These are phyloP conservation scores for Cytospora paraplurivora DNA, from an alignment of 2,329 filamentous ascomycete species.

Conservation along the genomic window DNA sequence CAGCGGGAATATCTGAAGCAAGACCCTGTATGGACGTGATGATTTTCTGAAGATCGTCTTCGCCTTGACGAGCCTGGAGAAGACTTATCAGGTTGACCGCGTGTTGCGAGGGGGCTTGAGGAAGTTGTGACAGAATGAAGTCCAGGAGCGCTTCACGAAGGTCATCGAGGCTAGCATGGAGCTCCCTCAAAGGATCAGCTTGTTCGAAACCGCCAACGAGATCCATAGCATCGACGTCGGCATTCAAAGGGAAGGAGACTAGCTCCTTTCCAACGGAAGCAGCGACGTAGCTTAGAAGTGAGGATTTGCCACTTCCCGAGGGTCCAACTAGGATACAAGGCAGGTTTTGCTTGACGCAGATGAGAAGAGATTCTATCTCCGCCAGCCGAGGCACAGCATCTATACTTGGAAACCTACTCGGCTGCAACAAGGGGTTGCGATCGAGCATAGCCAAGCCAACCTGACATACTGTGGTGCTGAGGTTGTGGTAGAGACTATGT, in stretches of 20 bases:
- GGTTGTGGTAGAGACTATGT: conserved; percentile 72
- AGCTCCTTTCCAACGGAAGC: conserved; percentile 74
- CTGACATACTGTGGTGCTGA: conserved; percentile 68
- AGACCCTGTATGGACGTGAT: conserved; percentile 44
- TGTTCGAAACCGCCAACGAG: conserved; percentile 97
- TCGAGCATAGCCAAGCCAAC: conserved; percentile 74
- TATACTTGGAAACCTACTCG: conserved; percentile 53
- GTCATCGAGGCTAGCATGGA: conserved; percentile 59
- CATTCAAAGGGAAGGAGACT: conserved; percentile 85
- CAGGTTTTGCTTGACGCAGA: conserved; percentile 83
- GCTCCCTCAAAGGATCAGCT: conserved; percentile 75
- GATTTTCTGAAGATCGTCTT: conserved; percentile 45
- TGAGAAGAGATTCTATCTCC: conserved; percentile 81
- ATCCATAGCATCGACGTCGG: conserved; percentile 96
- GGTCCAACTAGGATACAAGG: conserved; percentile 87
- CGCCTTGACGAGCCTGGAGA: conserved; percentile 47
- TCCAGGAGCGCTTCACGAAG: conserved; percentile 47
- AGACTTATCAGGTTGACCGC: conserved; percentile 52
- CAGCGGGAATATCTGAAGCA: conserved; percentile 44
- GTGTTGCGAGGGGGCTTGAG: conserved; percentile 32
- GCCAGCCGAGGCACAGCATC: conserved; percentile 60
- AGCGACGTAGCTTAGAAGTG: conserved; percentile 78
- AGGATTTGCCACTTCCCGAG: conserved; percentile 85
- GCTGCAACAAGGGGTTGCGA: conserved; percentile 59
- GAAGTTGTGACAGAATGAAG: conserved; percentile 52